Evolutionary conservation across 2,329 filamentous ascomycete genomes (phyloP).

Genomic region (Teratosphaeria pseudoeucalypti): DNA sequence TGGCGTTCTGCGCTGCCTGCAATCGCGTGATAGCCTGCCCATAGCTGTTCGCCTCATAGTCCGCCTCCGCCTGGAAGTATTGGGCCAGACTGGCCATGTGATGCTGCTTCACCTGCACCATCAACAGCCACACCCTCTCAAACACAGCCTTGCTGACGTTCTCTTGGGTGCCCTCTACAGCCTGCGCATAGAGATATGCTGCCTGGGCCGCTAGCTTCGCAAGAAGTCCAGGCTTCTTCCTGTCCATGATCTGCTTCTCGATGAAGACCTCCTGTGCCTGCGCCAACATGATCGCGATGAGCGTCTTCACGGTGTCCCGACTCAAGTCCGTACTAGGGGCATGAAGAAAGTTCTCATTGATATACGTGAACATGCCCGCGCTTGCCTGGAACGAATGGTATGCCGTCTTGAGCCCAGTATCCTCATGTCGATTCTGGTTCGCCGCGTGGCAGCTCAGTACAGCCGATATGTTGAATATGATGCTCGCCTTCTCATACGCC

Average conservation of each 20-base stretch:
- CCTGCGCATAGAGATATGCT: conserved; percentile 76
- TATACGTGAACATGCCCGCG: conserved; percentile 99
- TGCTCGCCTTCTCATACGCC: conserved; percentile 95
- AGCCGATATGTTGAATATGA: conserved; percentile 98
- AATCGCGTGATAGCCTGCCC: conserved; percentile 76
- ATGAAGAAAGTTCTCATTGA: conserved; percentile 98
- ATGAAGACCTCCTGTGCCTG: conserved; percentile 96
- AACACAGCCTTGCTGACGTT: conserved; percentile 87
- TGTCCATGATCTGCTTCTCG: conserved; percentile 87
- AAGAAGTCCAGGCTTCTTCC: conserved; percentile 83
- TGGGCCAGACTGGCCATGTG: conserved; percentile 79
- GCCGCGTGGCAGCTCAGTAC: conserved; percentile 94
- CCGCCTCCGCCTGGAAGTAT: conserved; percentile 85
- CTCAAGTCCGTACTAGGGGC: conserved; percentile 94
- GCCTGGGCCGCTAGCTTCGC: conserved; percentile 91
- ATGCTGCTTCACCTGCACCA: conserved; percentile 73
- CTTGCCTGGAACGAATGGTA: conserved; percentile 98
- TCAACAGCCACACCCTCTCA: conserved; percentile 82
- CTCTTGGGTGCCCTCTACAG: conserved; percentile 80
- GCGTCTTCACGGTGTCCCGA: conserved; percentile 85
- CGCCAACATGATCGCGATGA: conserved; percentile 87
- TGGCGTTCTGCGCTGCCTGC: conserved; percentile 66
- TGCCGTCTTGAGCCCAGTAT: conserved; percentile 85
- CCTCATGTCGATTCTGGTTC: conserved; percentile 82
- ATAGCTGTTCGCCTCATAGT: conserved; percentile 80